These are phyloP conservation scores for Thelonectria olida DNA, from an alignment of 2,329 filamentous ascomycete genomes.

Conservation along the genomic window DNA sequence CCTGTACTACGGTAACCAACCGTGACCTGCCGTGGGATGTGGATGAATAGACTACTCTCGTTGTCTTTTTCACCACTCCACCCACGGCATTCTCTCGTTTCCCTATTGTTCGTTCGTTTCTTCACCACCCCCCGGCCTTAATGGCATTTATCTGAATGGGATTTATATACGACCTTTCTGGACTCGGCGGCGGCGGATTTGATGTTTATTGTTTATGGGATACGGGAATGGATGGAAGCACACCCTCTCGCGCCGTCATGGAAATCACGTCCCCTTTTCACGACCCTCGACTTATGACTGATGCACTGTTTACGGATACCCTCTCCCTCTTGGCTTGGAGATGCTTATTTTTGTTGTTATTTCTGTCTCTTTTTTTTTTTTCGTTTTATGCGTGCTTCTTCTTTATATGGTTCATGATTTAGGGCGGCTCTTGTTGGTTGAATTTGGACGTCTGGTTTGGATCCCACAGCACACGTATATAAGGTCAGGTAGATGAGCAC, in stretches of 20 bases:
- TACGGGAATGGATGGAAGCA: conserved; percentile 1
- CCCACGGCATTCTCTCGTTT: neutral
- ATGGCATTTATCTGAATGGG: neutral
- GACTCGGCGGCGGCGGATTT: conserved; percentile 6
- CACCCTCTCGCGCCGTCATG: conserved; percentile 10
- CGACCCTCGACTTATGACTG: conserved; percentile 22
- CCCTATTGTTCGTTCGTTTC: conserved; percentile 6
- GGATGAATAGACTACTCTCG: conserved; percentile 42
- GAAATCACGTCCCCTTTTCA: conserved; percentile 22
- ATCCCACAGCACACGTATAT: conserved; percentile 13
- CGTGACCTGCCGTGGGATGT: conserved; percentile 61
- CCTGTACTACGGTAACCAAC: conserved; percentile 59
- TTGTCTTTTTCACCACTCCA: neutral
- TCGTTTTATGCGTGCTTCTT: neutral
- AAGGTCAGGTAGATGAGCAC: conserved; percentile 7
- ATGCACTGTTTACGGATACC: conserved; percentile 30
- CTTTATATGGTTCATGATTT: neutral
- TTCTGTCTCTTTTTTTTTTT: neutral
- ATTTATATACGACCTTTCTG: neutral
- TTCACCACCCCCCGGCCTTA: neutral
- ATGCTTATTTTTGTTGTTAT: conserved; percentile 10
- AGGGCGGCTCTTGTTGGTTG: neutral
- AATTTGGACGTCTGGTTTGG: neutral
- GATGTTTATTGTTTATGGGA: neutral
- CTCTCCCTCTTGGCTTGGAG: conserved; percentile 18